These are phyloP conservation scores for Alternaria conjuncta DNA, from an alignment of 2,329 filamentous ascomycete species.

Conservation along the genomic window DNA sequence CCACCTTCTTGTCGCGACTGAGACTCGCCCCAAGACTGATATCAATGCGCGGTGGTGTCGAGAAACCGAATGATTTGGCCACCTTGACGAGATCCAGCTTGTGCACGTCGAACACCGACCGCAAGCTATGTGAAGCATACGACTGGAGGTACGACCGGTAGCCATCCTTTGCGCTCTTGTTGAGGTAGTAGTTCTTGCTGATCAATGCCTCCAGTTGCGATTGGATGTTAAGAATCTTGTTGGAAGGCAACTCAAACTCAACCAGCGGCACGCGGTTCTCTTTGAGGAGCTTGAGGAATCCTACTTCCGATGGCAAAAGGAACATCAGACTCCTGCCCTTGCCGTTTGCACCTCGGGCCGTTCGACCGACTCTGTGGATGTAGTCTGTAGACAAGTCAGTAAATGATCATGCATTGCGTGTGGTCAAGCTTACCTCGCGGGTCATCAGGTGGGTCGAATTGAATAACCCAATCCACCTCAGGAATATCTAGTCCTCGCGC, in stretches of 20 bases:
- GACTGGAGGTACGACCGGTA: conserved; percentile 93
- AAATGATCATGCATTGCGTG: conserved; percentile 59
- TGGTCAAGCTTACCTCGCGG: not conserved
- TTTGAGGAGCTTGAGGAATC: conserved; percentile 90
- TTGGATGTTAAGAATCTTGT: conserved; percentile 72
- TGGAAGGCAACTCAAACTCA: conserved; percentile 92
- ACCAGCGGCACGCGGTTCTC: conserved; percentile 90
- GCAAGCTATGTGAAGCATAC: conserved; percentile 84
- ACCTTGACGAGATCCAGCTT: conserved; percentile 84
- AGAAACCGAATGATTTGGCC: conserved; percentile 83
- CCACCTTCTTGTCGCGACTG: conserved; percentile 71
- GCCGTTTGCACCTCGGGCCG: conserved; percentile 80
- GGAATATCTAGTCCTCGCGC: conserved; percentile 95
- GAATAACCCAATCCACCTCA: conserved; percentile 87
- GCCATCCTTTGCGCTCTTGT: conserved; percentile 78
- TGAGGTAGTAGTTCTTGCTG: conserved; percentile 87
- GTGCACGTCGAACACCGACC: conserved; percentile 84
- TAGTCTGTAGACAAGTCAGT: conserved; percentile 80
- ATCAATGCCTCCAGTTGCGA: conserved; percentile 6
- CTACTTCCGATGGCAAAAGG: conserved; percentile 88
- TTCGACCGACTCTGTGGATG: conserved; percentile 88
- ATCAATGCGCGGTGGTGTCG: conserved; percentile 77
- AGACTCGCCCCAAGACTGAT: conserved; percentile 79
- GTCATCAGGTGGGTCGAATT: conserved; percentile 65
- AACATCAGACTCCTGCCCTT: conserved; percentile 93